Percentiles rank a stretch among this genome's conserved stretches.
These are phyloP conservation scores for Termitomyces sp. DNA, from an alignment of 768 basidiomycete species.

Conservation along the genomic window DNA sequence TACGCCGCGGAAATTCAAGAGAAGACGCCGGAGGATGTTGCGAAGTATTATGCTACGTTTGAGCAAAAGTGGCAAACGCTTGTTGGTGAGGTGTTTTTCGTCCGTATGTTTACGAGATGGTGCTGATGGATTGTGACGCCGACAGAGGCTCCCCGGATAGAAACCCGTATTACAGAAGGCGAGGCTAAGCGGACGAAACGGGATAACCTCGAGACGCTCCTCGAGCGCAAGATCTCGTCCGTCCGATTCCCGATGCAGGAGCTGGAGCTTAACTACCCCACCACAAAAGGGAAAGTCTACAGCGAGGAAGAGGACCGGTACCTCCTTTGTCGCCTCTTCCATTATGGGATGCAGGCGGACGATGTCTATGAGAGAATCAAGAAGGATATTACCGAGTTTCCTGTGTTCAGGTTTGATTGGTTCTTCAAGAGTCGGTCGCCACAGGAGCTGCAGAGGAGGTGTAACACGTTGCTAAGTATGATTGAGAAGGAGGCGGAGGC, in stretches of 20 bases:
- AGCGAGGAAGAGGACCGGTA: constrained; percentile 97
- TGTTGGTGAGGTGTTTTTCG: constrained; percentile 45
- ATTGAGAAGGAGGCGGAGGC: constrained; percentile 89
- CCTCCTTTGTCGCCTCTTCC: constrained; percentile 81
- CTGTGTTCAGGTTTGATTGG: constrained; percentile 97
- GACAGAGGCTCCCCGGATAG: constrained; percentile 75
- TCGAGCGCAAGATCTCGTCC: constrained; percentile 78
- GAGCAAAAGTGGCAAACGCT: constrained; percentile 87
- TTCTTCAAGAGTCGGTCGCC: constrained; percentile 94
- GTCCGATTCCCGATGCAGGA: constrained; percentile 95
- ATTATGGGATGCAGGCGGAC: constrained; percentile 86
- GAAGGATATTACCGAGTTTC: constrained; percentile 94
- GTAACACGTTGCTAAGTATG: constrained; percentile 83
- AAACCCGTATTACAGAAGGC: constrained; percentile 82
- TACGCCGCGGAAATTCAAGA: constrained; percentile 84
- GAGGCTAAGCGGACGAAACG: constrained; percentile 88
- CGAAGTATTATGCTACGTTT: constrained; percentile 78
- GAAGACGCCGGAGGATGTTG: constrained; percentile 76
- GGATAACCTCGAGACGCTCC: constrained; percentile 72
- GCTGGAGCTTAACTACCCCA: constrained; percentile 91
- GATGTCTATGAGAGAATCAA: constrained; percentile 96
- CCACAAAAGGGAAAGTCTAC: constrained; percentile 95
- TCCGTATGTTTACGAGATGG: neutral
- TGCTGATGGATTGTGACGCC: neutral
- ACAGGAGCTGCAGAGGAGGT: constrained; percentile 83